Conservation (phyloP, 257 asterid species). For the Nicotiana obtusifolia region DNA sequence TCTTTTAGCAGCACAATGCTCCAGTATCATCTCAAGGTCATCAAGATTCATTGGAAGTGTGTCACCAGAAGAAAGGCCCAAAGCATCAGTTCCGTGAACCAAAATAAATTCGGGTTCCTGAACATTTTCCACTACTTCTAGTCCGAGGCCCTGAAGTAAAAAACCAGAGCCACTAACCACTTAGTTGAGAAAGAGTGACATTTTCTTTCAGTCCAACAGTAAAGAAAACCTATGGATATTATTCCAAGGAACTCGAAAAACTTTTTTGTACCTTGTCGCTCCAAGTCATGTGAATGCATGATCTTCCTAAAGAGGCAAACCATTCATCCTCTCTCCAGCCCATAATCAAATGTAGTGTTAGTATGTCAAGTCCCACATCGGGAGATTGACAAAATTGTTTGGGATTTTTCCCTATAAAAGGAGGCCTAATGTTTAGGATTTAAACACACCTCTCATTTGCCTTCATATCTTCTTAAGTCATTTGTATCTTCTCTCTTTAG, state of each 20-base stretch:
- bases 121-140: constrained; percentile 67
- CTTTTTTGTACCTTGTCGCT: constrained; percentile 47
- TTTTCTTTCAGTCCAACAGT: neutral
- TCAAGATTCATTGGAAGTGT: constrained; percentile 52
- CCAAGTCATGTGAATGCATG: constrained; percentile 95
- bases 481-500: no score
- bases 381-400: no score
- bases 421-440: no score
- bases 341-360: constrained; percentile 19
- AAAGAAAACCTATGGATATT: no score
- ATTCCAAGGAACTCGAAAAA: no score
- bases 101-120: constrained; percentile 74
- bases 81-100: constrained; percentile 93
- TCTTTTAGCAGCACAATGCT: constrained; percentile 61
- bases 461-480: no score
- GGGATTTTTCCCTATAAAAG: no score
- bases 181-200: neutral
- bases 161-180: neutral
- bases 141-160: constrained; percentile 61
- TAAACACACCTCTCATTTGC: no score
- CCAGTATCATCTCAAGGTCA: constrained; percentile 66
- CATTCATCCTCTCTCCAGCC: constrained; percentile 76
- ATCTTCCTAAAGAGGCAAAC: constrained; percentile 72
- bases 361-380: no score
- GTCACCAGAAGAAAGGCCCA: constrained; percentile 76